Base-by-base conservation (phyloP, 768 basidiomycete genomes). In the Infundibulicybe gibba region DNA sequence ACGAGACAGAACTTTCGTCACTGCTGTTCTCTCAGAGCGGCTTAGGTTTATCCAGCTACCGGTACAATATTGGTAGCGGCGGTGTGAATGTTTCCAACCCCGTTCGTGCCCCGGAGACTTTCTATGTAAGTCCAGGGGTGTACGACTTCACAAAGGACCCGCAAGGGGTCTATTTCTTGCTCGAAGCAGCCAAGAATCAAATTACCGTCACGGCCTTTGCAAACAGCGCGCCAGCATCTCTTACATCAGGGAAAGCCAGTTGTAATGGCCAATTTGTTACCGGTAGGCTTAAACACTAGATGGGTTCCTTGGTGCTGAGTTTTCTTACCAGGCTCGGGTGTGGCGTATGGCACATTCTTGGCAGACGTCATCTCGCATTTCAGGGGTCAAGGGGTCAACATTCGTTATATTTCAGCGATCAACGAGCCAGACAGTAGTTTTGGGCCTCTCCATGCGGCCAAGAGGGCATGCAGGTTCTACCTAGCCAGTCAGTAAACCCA, bases 381-480 rank as follows among this genome's bases (percentile, higher is more conserved):
- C 58, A 59, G 64, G 30, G 54, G 52, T 9, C 58, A 64, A 43
- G 71, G 69, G 13, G 59, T 74, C 25, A 58, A 59, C 12, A 68
- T 75, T 42, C 65, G 61, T 33, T 67, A 66, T 21, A 62, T 75
- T 17, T 73, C 72, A 1, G 64, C 71, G 8, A 74, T 75, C 65
- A 73, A 75, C 49, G 69, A 70, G 41, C 71, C 70, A 2, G 68
- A 72, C 44, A 64, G 63, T 43, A 67, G 41, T 11, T 69, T 71
- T 49, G 67, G 66, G 2, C 66, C 67, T 14, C 63, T 5, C 66
- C 64, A 2, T 75, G 72, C 51, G 66, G 67, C 15, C 74, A 75
- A 54, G 72, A 75, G 56, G 74, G 73, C 2, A 75, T 75, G 73
- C 55, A 61, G 46, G 72, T 75, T 35, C 50, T 54, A 40, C 68